phyloP scores from a whole-genome alignment of 768 basidiomycete genomes.

The Piloderma croceum region DNA sequence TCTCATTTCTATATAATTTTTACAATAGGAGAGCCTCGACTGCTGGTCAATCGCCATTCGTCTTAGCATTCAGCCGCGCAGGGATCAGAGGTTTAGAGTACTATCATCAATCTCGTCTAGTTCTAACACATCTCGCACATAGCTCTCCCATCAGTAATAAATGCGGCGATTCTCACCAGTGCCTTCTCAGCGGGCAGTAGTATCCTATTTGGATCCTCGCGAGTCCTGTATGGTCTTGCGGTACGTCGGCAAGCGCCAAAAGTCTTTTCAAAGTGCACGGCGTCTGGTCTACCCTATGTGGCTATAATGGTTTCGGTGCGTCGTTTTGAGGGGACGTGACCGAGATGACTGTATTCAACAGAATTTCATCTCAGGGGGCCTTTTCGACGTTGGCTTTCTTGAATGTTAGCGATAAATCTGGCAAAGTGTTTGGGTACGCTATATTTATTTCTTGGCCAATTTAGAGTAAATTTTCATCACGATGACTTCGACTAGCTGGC shows the following conservation, averaged over 20 bases:
- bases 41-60: constrained; percentile 79
- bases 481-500: too few species aligned
- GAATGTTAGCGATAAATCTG: constrained; percentile 52
- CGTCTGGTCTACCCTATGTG: constrained; percentile 46
- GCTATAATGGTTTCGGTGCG: constrained; percentile 5
- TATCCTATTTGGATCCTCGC: constrained; percentile 54
- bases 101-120: too few species aligned
- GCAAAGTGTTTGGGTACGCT: constrained; percentile 61
- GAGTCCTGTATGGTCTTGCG: constrained; percentile 50
- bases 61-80: constrained; percentile 72
- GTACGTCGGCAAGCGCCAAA: constrained; percentile 55
- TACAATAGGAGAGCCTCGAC: constrained; percentile 54
- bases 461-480: constrained; percentile 63
- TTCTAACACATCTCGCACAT: too few species aligned
- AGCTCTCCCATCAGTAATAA: constrained; percentile 64
- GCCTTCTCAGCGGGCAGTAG: constrained; percentile 72
- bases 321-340: too few species aligned
- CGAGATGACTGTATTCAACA: too few species aligned
- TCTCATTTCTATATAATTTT: too few species aligned
- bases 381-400: constrained; percentile 58
- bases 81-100: constrained; percentile 74
- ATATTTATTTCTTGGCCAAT: constrained; percentile 67
- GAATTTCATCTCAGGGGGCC: too few species aligned
- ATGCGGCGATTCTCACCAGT: constrained; percentile 64
- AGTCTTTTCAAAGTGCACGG: constrained; percentile 48